Base-by-base conservation (phyloP, 352 stramenopile species). In the Phytopythium vexans region DNA sequence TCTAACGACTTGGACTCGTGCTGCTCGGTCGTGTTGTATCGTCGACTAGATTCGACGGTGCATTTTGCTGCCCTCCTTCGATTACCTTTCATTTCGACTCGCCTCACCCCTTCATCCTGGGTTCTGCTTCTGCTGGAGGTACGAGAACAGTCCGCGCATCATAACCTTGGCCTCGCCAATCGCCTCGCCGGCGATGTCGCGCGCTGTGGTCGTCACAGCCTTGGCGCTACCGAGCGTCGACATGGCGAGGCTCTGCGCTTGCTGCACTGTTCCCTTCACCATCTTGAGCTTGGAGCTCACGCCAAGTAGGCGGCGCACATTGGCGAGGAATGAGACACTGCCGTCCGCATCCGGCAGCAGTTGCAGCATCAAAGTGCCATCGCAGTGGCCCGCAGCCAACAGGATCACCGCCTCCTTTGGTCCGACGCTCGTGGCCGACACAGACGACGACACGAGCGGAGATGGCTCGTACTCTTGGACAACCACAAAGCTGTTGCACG, bases 251-350 rank as follows among this genome's bases (percentile, higher is more conserved):
- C 74, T 92, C 52, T 95, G 84, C n/a, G 86, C 86, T 43, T 95
- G 86, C 54, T 94, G 84, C 36, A 95, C 84, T 0, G 86, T 94
- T 12, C 82, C 86, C 48, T 92, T 93, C 36, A 95, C 84, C 37
- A 89, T 86, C 56, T 95, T 94, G 33, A 94, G 69, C 53, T 88
- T 90, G 9, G 84, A 84, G 43, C 72, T 92, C 14, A 95, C 74
- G 8, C 82, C 83, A 1, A 95, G 67, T 27, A 94, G 61, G 16
- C 83, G 77, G 14, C 86, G 72, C 12, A 94, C 63, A 39, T 83
- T 91, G 1, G 73, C 60, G 27, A 95, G 44, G 34, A 95, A 74
- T 6, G 86, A 93, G 9, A 95, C 68, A 0, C 78, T 88, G 0
- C 82, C 82, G 16, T 86, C 86, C 0, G 84, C 84, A 35, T 95